Percentiles rank a stretch among this genome's conserved stretches.
Conservation (phyloP, 345 rosid genomes). For the Salix brachista region DNA sequence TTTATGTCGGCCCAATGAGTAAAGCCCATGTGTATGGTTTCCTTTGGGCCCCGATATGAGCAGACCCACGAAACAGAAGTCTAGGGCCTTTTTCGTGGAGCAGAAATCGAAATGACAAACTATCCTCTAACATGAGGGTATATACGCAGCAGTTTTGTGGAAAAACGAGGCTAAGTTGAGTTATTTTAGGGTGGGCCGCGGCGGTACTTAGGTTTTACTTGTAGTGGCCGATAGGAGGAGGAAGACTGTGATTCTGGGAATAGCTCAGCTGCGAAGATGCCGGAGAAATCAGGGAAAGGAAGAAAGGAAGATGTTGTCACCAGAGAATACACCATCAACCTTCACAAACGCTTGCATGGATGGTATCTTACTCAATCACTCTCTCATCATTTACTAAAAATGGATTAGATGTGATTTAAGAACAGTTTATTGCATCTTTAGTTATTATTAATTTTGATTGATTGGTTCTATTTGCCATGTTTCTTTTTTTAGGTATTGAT, state of each 20-base stretch:
- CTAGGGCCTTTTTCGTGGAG: not conserved
- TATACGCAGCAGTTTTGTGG: not conserved
- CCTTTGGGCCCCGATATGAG: not conserved
- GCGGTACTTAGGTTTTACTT: not conserved
- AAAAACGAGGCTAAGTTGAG: not conserved
- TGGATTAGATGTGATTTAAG: not conserved
- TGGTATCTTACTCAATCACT: slow-evolving; percentile 16
- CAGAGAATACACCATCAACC: slow-evolving; percentile 40
- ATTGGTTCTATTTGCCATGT: not conserved
- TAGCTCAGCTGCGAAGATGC: slow-evolving; percentile 15
- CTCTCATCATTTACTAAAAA: not conserved
- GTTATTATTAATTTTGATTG: not conserved
- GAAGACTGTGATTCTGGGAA: not conserved
- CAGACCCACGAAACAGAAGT: not conserved
- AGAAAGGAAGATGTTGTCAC: slow-evolving; percentile 42
- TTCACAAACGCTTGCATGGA: slow-evolving; percentile 43
- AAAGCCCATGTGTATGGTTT: not conserved
- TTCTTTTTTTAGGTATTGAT: not conserved
- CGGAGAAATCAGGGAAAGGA: slow-evolving; percentile 24
- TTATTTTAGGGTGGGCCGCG: not conserved
- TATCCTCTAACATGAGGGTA: not conserved
- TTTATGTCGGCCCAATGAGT: not conserved
- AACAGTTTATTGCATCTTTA: not conserved
- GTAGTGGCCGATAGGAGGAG: not conserved
- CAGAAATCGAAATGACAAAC: not conserved